Evolutionary conservation across 1,139 yeast genomes (phyloP).

Genomic region (Pichia terricola): DNA sequence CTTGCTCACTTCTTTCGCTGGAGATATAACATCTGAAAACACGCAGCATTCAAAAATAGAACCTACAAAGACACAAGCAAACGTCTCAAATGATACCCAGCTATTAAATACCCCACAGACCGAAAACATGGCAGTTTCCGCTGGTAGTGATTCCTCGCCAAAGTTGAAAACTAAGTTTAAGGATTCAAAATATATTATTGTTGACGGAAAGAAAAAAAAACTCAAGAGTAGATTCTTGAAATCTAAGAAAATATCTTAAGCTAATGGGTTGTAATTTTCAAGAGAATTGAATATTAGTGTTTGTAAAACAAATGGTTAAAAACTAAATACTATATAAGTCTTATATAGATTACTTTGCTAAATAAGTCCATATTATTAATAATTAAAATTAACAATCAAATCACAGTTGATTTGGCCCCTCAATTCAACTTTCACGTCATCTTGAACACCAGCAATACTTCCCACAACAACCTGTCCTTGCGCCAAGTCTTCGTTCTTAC

Average conservation of each 20-base stretch:
- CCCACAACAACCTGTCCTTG: constrained; percentile 35
- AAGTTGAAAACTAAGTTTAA: neutral
- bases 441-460: constrained; percentile 25
- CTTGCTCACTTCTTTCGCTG: no score
- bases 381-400: constrained; percentile 23
- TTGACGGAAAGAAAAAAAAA: constrained; percentile 11
- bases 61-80: no score
- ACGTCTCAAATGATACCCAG: no score
- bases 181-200: constrained; percentile 6
- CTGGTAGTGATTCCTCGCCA: no score
- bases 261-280: neutral
- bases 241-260: neutral
- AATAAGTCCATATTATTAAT: constrained; percentile 4
- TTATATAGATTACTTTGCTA: no score
- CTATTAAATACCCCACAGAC: neutral
- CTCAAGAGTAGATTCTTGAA: constrained; percentile 11
- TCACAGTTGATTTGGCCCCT: constrained; percentile 14
- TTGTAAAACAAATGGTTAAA: no score
- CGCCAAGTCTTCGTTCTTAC: constrained; percentile 61
- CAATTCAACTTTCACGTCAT: constrained; percentile 18
- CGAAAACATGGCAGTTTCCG: neutral
- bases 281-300: no score
- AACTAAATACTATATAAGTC: no score
- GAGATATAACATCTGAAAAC: no score
- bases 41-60: no score